Conservation (phyloP, 2,329 filamentous ascomycete species). For the Colletotrichum lindemuthianum region DNA sequence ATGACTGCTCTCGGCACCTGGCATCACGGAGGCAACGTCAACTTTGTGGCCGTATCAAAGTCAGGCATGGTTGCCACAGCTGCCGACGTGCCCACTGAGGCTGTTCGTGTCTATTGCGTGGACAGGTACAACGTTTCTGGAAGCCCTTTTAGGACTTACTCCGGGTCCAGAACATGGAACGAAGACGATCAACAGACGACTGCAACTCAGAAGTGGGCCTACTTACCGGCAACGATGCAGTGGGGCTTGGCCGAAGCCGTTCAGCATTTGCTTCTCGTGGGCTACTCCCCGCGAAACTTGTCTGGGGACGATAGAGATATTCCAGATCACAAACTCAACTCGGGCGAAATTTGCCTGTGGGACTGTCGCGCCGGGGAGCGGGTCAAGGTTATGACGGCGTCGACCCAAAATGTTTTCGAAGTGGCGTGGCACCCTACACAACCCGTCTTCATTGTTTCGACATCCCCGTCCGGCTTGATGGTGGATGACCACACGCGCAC, state of each 20-base stretch:
- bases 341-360: slow-evolving; percentile 71
- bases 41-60: slow-evolving; percentile 68
- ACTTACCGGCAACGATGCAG: slow-evolving; percentile 70
- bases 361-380: slow-evolving; percentile 56
- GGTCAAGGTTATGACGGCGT: slow-evolving; percentile 60
- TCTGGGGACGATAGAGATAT: slow-evolving; percentile 65
- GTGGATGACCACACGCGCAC: slow-evolving; percentile 59
- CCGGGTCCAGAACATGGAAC: slow-evolving; percentile 47
- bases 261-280: slow-evolving; percentile 65
- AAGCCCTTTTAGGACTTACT: slow-evolving; percentile 51
- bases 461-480: slow-evolving; percentile 60
- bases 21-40: slow-evolving; percentile 67
- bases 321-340: slow-evolving; percentile 65
- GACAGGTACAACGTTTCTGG: slow-evolving; percentile 46
- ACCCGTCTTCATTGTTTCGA: slow-evolving; percentile 65
- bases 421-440: slow-evolving; percentile 70
- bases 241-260: slow-evolving; percentile 62
- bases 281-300: slow-evolving; percentile 69
- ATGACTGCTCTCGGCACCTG: slow-evolving; percentile 63
- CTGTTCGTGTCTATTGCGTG: slow-evolving; percentile 67
- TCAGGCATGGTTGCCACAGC: slow-evolving; percentile 67
- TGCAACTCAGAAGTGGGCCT: slow-evolving; percentile 63
- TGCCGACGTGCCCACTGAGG: slow-evolving; percentile 62
- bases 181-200: slow-evolving; percentile 45
- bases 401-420: slow-evolving; percentile 71